A percentile compares a stretch with the other conserved stretches of the same genome.
These are phyloP conservation scores for Epichloe gansuensis DNA, from an alignment of 2,329 filamentous ascomycete genomes.

Conservation along the genomic window DNA sequence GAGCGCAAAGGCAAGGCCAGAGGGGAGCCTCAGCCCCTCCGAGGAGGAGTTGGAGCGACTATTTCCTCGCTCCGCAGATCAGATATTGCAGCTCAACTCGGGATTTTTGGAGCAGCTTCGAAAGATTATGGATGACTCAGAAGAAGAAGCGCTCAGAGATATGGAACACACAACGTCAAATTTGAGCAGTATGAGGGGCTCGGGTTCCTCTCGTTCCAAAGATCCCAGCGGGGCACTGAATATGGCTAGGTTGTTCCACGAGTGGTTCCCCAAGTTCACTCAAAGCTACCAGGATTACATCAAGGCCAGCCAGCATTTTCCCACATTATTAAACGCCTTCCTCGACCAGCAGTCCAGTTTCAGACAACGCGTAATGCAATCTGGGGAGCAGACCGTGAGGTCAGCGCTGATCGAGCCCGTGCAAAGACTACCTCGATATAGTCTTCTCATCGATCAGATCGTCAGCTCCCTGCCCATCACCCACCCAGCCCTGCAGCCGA, in stretches of 20 bases:
- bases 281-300: constrained; percentile 91
- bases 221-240: constrained; percentile 68
- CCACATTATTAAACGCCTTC: constrained; percentile 65
- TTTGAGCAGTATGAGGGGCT: constrained; percentile 29
- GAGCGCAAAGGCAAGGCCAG: constrained; percentile 45
- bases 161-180: constrained; percentile 46
- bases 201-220: constrained; percentile 34
- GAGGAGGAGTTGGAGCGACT: constrained; percentile 60
- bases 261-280: constrained; percentile 89
- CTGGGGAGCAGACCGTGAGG: constrained; percentile 79
- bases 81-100: constrained; percentile 71
- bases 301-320: constrained; percentile 75
- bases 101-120: constrained; percentile 67
- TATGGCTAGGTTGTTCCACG: constrained; percentile 68
- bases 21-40: constrained; percentile 56
- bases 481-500: constrained; percentile 68
- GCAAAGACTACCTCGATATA: constrained; percentile 86
- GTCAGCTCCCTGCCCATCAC: constrained; percentile 71
- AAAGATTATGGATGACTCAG: constrained; percentile 66
- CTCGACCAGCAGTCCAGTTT: constrained; percentile 74
- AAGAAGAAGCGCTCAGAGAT: constrained; percentile 65
- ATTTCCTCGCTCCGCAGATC: constrained; percentile 69
- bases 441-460: constrained; percentile 92
- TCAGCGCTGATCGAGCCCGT: constrained; percentile 94
- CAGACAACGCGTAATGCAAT: constrained; percentile 63